Evolutionary conservation across 345 rosid species (phyloP).

Genomic region (Linum usitatissimum): DNA sequence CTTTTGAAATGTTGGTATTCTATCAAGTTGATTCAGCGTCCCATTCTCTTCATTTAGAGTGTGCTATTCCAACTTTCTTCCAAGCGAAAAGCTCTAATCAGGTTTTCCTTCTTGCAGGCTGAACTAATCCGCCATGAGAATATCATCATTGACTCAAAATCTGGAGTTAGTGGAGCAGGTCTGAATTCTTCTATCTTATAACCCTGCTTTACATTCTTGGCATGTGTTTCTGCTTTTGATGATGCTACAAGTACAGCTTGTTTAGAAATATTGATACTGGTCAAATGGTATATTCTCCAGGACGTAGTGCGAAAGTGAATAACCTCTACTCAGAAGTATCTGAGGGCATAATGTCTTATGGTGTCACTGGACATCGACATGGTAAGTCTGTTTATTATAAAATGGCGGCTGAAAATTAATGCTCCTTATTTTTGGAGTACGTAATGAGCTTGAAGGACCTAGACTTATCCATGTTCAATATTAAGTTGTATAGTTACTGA

Average conservation of each 20-base stretch:
- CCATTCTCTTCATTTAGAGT: too few species aligned
- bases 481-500: not conserved
- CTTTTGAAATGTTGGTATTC: too few species aligned
- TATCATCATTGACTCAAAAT: slow-evolving; percentile 80
- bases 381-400: slow-evolving; percentile 34
- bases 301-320: slow-evolving; percentile 91
- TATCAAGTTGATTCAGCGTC: too few species aligned
- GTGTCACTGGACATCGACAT: slow-evolving; percentile 87
- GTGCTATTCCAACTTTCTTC: not conserved
- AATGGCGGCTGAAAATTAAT: not conserved
- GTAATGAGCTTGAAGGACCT: too few species aligned
- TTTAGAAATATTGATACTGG: slow-evolving; percentile 6
- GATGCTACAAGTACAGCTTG: slow-evolving; percentile 6
- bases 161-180: slow-evolving; percentile 99
- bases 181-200: slow-evolving; percentile 13
- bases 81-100: not conserved
- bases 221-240: not conserved
- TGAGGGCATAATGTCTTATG: slow-evolving; percentile 88
- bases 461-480: not conserved
- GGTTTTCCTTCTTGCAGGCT: slow-evolving; percentile 34
- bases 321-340: slow-evolving; percentile 75
- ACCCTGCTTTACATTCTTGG: not conserved
- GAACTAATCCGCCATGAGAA: slow-evolving; percentile 53
- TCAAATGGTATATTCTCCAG: slow-evolving; percentile 28
- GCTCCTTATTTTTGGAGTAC: not conserved